Conservation (phyloP, 1,284 basidiomycete species). For the Phlebopus sp. region DNA sequence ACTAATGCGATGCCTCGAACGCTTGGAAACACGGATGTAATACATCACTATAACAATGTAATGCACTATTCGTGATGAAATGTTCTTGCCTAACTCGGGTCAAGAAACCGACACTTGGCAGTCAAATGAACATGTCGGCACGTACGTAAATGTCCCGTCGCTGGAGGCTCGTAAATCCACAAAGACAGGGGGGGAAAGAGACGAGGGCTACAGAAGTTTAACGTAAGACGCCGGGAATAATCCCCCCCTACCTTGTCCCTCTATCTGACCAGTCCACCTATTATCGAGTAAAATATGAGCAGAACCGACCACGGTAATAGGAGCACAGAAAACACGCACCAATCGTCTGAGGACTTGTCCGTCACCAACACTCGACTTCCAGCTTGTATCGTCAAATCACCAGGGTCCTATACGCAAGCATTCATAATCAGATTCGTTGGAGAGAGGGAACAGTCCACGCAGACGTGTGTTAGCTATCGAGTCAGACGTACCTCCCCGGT, state of each 20-base stretch:
- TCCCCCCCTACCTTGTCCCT: slow-evolving; percentile 61
- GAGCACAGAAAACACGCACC: slow-evolving; percentile 42
- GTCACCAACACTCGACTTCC: slow-evolving; percentile 56
- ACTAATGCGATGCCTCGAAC: slow-evolving; percentile 5
- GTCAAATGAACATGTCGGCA: too few relatives aligned
- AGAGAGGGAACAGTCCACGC: too few relatives aligned
- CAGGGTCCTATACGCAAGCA: slow-evolving; percentile 51
- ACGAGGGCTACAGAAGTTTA: slow-evolving; percentile 45
- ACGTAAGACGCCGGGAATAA: slow-evolving; percentile 76
- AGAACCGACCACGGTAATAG: slow-evolving; percentile 3
- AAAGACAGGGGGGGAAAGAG: neutral
- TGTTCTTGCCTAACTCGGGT: neutral
- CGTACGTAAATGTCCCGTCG: too few relatives aligned
- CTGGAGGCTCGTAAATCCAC: neutral
- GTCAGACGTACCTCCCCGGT: slow-evolving; percentile 50
- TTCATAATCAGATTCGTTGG: neutral
- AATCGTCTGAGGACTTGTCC: slow-evolving; percentile 68
- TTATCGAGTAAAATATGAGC: slow-evolving; percentile 5
- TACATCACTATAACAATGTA: neutral
- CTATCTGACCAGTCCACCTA: slow-evolving; percentile 75
- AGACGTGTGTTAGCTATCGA: neutral
- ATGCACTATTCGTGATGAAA: neutral
- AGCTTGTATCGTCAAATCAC: slow-evolving; percentile 57
- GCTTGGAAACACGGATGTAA: neutral
- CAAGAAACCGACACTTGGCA: neutral